Evolutionary conservation across 495 filamentous ascomycete species (phyloP), one percentile per base, ranked within the genome.

Genomic region (Cudoniella acicularis): DNA sequence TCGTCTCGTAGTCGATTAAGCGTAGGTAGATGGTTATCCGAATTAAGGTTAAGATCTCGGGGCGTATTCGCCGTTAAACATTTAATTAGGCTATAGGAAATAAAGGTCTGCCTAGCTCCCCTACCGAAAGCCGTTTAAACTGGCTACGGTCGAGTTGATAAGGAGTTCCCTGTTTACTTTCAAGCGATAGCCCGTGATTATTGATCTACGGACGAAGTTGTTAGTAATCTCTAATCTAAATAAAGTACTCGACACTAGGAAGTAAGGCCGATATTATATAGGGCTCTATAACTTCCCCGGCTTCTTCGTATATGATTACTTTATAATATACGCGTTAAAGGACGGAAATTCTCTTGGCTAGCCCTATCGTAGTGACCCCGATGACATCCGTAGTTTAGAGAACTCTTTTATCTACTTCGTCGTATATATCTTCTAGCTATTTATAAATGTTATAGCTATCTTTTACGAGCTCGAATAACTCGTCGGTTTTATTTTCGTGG

Each of bases 51-150:
- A 88, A 85, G 1, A 94, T 83, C 58, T 83, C 79, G 0, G 87
- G 86, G 9, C 78, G 75, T 88, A 92, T 92, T 8, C 89, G 78
- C 51, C 89, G 86, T 63, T 92, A 89, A 55, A 82, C 75, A 3
- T 72, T 74, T 4, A 92, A 74, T n/a, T 75, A 77, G 1, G 72
- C 74, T 49, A 85, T 57, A 0, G 67, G 61, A n/a, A n/a, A n/a
- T n/a, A n/a, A n/a, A 3, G 56, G 24, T 41, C 59, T 22, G 2
- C 67, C 67, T 0, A 30, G 64, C 25, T 68, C 64, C 0, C 61
- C 66, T 0, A 59, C 46, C 4, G 64, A 61, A 0, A 66, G 68
- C 20, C 69, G 41, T 62, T 82, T 73, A 59, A 82, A 82, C 58
- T 78, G 67, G 2, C 77, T 80, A 10, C 77, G 66, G 10, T 79